Evolutionary conservation across 176 grass and related monocot species (phyloP), one percentile per base, ranked within the genome.

Genomic region (Aegilops bicornis): DNA sequence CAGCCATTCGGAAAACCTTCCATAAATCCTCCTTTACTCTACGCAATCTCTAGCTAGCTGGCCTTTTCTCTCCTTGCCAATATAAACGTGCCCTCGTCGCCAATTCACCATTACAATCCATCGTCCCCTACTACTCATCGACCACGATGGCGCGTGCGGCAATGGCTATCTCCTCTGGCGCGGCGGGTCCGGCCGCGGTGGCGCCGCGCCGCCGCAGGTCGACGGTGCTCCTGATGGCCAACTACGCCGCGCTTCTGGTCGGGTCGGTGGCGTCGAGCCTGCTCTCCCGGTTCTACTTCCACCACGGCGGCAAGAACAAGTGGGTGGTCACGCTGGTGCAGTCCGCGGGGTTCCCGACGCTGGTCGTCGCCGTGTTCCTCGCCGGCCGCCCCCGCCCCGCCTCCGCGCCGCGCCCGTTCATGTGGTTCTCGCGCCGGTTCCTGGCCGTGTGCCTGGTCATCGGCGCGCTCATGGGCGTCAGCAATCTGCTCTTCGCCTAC

Each of bases 241-340:
- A 89, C 87, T 95, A 91, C 82, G 76, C 77, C 16, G 71, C 90
- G 15, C 93, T 98, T 29, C 88, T 95, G 10, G 85, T 91, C 35
- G 95, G 95, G 13, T 90, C 95, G 5, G 86, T 98, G 59, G 79
- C 83, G 32, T 87, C 95, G 20, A 98, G 64, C 79, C 87, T 98
- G 4, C 89, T 98, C 76, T 93, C 95, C n/a, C 89, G 95, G 4
- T 98, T 87, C 85, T 98, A 95, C 77, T 98, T 98, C 85, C 69
- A 50, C 17, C 95, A 98, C 56, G 89, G 93, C 69, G 93, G 95
- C 12, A 75, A 76, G 43, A 81, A 85, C 84, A 77, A 91, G 20
- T 98, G 95, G 95, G 83, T 98, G 8, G 89, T 91, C 47, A 98
- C 95, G 60, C 83, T 95, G 58, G 93, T 95, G 79, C 95, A 98